Base-by-base conservation (phyloP, 2,329 filamentous ascomycete genomes). In the Parafenestella ontariensis region DNA sequence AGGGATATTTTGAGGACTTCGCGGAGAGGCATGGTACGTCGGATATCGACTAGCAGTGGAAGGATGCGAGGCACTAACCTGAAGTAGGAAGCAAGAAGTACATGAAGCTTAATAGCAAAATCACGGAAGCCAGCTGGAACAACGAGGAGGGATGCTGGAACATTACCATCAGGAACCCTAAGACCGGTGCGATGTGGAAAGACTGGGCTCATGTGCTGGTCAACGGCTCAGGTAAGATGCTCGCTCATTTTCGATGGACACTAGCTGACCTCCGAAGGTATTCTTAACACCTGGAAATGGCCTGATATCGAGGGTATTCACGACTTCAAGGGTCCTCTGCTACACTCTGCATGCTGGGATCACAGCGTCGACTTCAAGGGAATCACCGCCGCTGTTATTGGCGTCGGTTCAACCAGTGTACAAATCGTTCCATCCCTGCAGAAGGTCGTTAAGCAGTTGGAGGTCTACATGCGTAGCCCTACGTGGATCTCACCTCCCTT, bases 21-120 rank as follows among this genome's bases (percentile, higher is more conserved):
- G 79, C 88, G 0, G 77, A 77, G 7, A 89, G 90, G 61, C 82
- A 90, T 68, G 80, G 86, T 49, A 83, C 90, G 1, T 87, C 26
- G 17, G 20, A 6, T 2, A 17, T 46, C 18, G 23, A 29, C 17
- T 17, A 20, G 13, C 26, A 1, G 8, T 42, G 42, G 11, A 28
- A 40, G 52, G 28, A 62, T 41, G n/a, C n/a, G 7, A 15, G 28
- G 7, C 20, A 4, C 41, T 43, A 10, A 43, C 17, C 6, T 20
- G 11, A 24, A 29, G n/a, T 29, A 65, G 56, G 81, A 55, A 75
- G 78, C 54, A 71, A 73, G 57, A 79, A 79, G 57, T 77, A 80
- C 52, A 73, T 83, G 68, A 80, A 80, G 57, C 61, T 82, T 26
- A 75, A 75, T 24, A 79, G 79, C 57, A 74, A 78, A 42, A 75